Evolutionary conservation across 495 filamentous ascomycete species (phyloP).

Genomic region (Usnea hakonensis): DNA sequence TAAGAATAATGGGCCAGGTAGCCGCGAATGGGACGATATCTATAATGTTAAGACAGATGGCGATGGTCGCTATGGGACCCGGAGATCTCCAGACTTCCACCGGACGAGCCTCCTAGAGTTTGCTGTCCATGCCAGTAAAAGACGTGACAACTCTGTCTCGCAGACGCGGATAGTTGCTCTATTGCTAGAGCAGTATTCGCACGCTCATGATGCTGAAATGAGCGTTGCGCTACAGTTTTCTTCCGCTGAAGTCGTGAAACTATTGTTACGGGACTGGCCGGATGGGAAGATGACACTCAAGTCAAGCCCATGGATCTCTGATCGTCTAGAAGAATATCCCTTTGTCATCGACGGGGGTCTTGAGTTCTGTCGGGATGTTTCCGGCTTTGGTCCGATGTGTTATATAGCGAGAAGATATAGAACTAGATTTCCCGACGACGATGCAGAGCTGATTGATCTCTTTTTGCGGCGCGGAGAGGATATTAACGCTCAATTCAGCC

Average conservation of each 20-base stretch:
- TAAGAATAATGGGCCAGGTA: background rate
- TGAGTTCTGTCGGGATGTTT: background rate
- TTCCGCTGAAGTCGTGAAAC: no score
- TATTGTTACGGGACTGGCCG: background rate
- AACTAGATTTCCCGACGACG: background rate
- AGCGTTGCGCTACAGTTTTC: no score
- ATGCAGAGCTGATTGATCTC: slow-evolving; percentile 6
- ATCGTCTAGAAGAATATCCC: background rate
- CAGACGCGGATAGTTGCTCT: no score
- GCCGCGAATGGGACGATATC: background rate
- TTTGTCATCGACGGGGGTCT: background rate
- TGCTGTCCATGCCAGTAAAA: no score
- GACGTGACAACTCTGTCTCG: no score
- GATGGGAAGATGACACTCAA: background rate
- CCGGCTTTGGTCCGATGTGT: background rate
- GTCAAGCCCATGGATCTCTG: background rate
- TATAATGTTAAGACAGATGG: background rate
- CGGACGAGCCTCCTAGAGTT: no score
- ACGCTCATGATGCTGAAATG: no score
- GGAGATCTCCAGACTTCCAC: no score
- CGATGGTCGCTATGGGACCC: no score
- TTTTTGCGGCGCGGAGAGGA: slow-evolving; percentile 5
- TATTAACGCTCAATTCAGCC: slow-evolving; percentile 7
- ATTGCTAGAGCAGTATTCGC: no score
- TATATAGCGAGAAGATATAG: background rate